Base-by-base conservation (phyloP, 768 basidiomycete genomes). In the Russula vinacea region DNA sequence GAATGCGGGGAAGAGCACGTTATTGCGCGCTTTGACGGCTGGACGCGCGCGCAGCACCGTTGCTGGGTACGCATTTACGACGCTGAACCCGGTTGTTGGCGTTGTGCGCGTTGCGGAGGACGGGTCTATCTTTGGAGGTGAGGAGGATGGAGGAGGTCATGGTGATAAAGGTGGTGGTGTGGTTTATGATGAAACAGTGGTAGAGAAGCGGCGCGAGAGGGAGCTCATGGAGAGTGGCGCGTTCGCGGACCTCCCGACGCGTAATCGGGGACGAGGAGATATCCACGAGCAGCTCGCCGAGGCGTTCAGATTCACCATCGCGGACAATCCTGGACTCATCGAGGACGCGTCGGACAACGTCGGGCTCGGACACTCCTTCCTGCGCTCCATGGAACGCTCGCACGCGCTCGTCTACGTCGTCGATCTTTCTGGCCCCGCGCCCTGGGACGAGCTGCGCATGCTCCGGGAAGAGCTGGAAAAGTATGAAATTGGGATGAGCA, bases 251-350 rank as follows among this genome's bases (percentile, higher is more conserved):
- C 75, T 80, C 19, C 73, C 75, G 19, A 84, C 84, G 1, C 78
- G 83, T 24, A 85, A 86, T 67, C 80, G 84, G 69, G 49, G 33
- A 29, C 26, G 5, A 56, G 57, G 17, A 10, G 63, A 68, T 50
- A 66, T 69, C 1, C 64, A 73, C 26, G 56, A 69, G 42, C 71
- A 75, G 13, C 19, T 9, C 0, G 60, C 73, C 16, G 95, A 98
- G 74, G 76, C 79, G 5, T 88, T 92, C 73, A 84, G 97, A 11
- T 97, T 98, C 79, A 97, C 94, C 16, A 87, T 99, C 68, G 92
- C 94, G 42, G 97, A 99, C 76, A 98, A 98, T 72, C 97, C 97
- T 0, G 97, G 97, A 9, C 85, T 98, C 51, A 87, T 98, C 62
- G 82, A 84, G 10, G 80, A 83, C 16, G 91, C 94, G 3, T 90